These are phyloP conservation scores for Exophiala spinifera DNA, from an alignment of 2,329 filamentous ascomycete species.

Conservation along the genomic window DNA sequence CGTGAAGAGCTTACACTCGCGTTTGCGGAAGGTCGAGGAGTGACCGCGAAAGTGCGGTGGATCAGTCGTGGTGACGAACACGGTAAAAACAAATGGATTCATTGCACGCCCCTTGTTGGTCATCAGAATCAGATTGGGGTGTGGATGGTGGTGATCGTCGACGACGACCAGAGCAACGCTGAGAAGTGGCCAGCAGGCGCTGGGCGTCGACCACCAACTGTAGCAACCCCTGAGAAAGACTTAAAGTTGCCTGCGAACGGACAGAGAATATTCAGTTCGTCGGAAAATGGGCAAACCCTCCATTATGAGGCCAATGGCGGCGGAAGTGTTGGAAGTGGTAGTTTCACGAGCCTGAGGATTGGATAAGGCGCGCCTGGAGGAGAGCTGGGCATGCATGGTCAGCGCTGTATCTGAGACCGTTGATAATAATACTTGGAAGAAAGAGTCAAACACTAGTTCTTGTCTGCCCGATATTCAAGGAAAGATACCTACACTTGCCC, in stretches of 20 bases:
- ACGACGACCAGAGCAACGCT: slow-evolving; percentile 52
- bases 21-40: slow-evolving; percentile 64
- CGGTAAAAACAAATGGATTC: slow-evolving; percentile 69
- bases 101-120: slow-evolving; percentile 70
- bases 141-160: slow-evolving; percentile 74
- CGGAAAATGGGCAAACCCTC: slow-evolving; percentile 5
- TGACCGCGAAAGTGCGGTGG: slow-evolving; percentile 74
- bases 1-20: slow-evolving; percentile 57
- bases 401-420: background rate
- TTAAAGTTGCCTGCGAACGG: slow-evolving; percentile 1
- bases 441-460: too few relatives aligned
- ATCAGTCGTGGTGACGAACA: slow-evolving; percentile 49
- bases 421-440: too few relatives aligned
- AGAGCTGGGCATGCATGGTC: background rate
- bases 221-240: slow-evolving; percentile 14
- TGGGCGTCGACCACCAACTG: slow-evolving; percentile 17
- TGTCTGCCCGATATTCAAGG: too few relatives aligned
- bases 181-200: slow-evolving; percentile 12
- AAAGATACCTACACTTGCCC: too few relatives aligned
- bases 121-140: slow-evolving; percentile 67
- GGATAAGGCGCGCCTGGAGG: slow-evolving; percentile 2
- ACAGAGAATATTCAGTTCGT: slow-evolving; percentile 4
- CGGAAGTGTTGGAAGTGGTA: slow-evolving; percentile 16
- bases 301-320: slow-evolving; percentile 10
- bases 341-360: slow-evolving; percentile 22